phyloP scores from a whole-genome alignment of 2,329 filamentous ascomycete species.

The Drechslerella dactyloides region DNA sequence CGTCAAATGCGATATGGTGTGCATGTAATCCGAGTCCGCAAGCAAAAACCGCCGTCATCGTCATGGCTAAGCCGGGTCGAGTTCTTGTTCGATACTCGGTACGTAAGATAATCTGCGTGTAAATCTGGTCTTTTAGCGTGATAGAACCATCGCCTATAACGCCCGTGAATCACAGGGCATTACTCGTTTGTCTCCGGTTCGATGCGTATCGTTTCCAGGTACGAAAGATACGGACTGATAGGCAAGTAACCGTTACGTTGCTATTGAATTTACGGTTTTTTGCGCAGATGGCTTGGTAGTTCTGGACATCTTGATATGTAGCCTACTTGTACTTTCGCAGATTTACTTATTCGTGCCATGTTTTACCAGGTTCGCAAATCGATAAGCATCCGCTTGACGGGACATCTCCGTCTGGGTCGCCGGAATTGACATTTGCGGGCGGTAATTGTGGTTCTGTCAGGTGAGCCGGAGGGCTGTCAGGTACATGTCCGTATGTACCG shows the following conservation, averaged over 20 bases:
- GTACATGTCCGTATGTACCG: not conserved
- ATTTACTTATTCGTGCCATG: not conserved
- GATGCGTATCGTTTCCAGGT: not conserved
- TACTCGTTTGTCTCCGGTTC: not conserved
- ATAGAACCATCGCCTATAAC: not conserved
- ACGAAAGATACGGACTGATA: not conserved
- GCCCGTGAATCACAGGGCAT: slow-evolving; percentile 1
- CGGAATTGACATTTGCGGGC: not conserved
- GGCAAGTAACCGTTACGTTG: not conserved
- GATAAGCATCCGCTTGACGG: not conserved
- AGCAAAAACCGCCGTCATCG: too few species aligned
- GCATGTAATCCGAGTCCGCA: not conserved
- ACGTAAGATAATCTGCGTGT: not conserved
- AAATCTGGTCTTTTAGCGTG: not conserved
- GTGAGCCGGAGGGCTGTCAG: not conserved
- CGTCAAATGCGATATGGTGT: not conserved
- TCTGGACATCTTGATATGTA: too few species aligned
- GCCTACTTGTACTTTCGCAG: not conserved
- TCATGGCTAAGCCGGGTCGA: not conserved
- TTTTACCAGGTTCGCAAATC: not conserved
- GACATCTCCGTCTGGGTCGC: not conserved
- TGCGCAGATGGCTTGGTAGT: too few species aligned
- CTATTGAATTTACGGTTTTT: not conserved
- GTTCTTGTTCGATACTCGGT: not conserved
- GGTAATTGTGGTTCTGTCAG: not conserved